Conservation (phyloP, 2,329 filamentous ascomycete species). For the Verticillium longisporum region DNA sequence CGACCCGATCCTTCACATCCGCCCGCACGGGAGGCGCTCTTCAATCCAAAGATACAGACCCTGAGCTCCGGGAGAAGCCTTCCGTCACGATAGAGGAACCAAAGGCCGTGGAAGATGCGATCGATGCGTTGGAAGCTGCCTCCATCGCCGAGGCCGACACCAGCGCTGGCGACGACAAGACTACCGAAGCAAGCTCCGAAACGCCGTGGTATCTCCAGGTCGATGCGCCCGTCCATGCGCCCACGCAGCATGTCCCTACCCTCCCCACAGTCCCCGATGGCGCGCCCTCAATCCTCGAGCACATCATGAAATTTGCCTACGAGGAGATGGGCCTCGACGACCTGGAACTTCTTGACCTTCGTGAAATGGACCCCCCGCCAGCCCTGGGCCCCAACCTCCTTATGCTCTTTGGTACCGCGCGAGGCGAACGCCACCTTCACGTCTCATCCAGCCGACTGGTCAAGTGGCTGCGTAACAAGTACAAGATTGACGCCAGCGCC, state of each 20-base stretch:
- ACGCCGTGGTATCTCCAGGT: constrained; percentile 85
- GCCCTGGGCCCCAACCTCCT: constrained; percentile 82
- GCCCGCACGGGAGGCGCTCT: not conserved
- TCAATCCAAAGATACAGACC: not conserved
- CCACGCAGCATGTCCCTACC: constrained; percentile 36
- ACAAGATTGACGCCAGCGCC: constrained; percentile 68
- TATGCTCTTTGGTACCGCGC: constrained; percentile 87
- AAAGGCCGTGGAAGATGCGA: not conserved
- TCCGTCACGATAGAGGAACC: not conserved
- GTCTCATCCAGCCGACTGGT: constrained; percentile 85
- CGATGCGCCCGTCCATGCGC: constrained; percentile 47
- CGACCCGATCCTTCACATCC: not conserved
- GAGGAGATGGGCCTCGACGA: constrained; percentile 83
- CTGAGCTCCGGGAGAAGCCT: not conserved
- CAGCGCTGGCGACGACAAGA: not conserved
- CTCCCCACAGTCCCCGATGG: constrained; percentile 55
- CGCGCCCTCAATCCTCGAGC: constrained; percentile 63
- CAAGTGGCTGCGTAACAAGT: constrained; percentile 70
- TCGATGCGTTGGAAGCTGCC: not conserved
- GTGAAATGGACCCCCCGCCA: constrained; percentile 75
- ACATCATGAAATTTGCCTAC: constrained; percentile 71
- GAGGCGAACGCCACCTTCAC: constrained; percentile 89
- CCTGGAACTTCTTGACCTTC: constrained; percentile 73
- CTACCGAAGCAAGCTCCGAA: constrained; percentile 3
- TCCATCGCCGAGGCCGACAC: not conserved